Base-by-base conservation (phyloP, 2,329 filamentous ascomycete genomes). In the Plectosphaerella cucumerina region DNA sequence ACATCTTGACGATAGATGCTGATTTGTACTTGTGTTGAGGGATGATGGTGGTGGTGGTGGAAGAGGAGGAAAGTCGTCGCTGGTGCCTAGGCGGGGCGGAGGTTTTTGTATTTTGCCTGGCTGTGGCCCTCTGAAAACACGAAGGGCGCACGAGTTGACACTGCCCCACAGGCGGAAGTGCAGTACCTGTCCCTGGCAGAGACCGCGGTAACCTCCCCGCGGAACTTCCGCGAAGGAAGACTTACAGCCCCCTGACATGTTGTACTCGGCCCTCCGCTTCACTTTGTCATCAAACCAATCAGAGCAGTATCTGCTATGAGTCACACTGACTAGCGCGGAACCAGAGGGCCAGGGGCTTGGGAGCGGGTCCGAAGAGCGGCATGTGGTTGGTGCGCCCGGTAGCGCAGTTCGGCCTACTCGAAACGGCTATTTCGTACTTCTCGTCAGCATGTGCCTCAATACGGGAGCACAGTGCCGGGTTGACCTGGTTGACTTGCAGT, bases 1-100 rank as follows among this genome's bases (percentile, higher is more conserved):
- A 76, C 81, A 84, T 84, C 68, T 72, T 84, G 74, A 61, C 60
- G 59, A 65, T 64, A 69, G n/a, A 58, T 65, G 54, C 5, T 34
- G 49, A 57, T 53, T 59, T 57, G 55, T 48, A 63, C 47, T 63
- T 61, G 60, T 68, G 56, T 70, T 51, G 61, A 56, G 53, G 62
- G 52, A 55, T 56, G 53, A 49, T 56, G 55, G 52, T 62, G 62
- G 63, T 67, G 63, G 60, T 61, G 61, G 60, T 62, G 62, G 65
- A 60, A 64, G 62, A 63, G 62, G 59, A 62, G 60, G 61, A 68
- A 59, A 62, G 58, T 62, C 59, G 53, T 61, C 50, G 56, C 50
- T 54, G 54, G 52, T 59, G 53, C 55, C 44, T 51, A 60, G 58
- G 61, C 61, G 60, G 60, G 60, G 59, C 35, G 8, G 21, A 21